These are phyloP conservation scores for Lolium multiflorum DNA, from an alignment of 176 grass and related monocot genomes.

Conservation along the genomic window DNA sequence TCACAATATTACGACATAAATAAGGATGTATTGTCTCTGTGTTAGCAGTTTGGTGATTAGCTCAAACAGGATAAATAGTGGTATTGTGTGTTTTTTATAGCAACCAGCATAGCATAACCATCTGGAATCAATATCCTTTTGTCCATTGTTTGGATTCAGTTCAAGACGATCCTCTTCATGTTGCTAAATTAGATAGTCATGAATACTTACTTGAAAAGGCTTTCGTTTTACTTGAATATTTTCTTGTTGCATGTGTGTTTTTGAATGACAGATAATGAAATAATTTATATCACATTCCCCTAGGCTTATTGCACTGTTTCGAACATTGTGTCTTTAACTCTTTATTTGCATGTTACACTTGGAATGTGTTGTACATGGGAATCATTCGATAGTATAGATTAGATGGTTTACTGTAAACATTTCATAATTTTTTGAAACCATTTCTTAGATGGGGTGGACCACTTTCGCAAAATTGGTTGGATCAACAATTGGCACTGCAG, in stretches of 20 bases:
- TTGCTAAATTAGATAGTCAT: slow-evolving; percentile 21
- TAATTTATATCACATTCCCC: not conserved
- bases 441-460: slow-evolving; percentile 91
- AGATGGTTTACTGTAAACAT: not conserved
- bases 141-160: slow-evolving; percentile 15
- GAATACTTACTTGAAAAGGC: not conserved
- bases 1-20: not conserved
- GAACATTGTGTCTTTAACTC: slow-evolving; percentile 15
- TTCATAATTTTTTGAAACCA: slow-evolving; percentile 28
- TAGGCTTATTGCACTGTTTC: not conserved
- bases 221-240: slow-evolving; percentile 15
- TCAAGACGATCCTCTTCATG: slow-evolving; percentile 5
- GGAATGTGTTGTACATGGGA: slow-evolving; percentile 6
- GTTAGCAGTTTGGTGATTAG: slow-evolving; percentile 18
- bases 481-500: slow-evolving; percentile 78
- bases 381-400: slow-evolving; percentile 8
- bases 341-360: slow-evolving; percentile 5
- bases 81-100: not conserved
- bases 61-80: slow-evolving; percentile 20
- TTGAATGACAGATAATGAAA: slow-evolving; percentile 5
- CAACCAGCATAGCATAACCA: slow-evolving; percentile 6
- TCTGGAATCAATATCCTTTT: slow-evolving; percentile 21
- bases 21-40: slow-evolving; percentile 13
- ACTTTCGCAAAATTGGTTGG: slow-evolving; percentile 86
- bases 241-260: not conserved